Base-by-base conservation (phyloP, 805 yeast genomes). In the Lipomyces sp. region DNA sequence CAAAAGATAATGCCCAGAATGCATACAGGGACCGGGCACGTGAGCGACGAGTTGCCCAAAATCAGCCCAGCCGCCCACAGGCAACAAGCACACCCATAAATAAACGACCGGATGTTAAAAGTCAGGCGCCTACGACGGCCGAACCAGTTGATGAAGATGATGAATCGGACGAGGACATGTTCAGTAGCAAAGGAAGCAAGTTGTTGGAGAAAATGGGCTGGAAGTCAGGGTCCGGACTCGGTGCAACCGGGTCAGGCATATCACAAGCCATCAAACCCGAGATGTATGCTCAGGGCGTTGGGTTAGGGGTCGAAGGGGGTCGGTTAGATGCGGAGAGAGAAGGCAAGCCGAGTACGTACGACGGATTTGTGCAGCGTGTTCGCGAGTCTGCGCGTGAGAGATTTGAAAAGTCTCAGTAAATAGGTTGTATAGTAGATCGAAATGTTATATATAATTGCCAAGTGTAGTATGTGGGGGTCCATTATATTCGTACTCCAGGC, bases 181-280 rank as follows among this genome's bases (percentile, higher is more conserved):
- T 54, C 4, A 30, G 33, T 2, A 51, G 57, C 37, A 67, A 66
- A 45, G 98, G 98, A 35, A 86, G 96, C 77, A 81, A 80, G 64
- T 78, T 94, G 74, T 79, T 94, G 73, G 88, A 87, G 74, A 90
- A 85, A 73, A 83, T 94, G 83, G 98, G 98, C 13, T 94, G 98
- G 98, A 78, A 79, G 32, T 77, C 80, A 59, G 98, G 98, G 34
- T 88, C 88, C 73, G 97, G 97, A 8, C 82, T 94, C 45, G 98
- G 98, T 56, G 83, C 85, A 5, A 82, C 79, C 6, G 86, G 84
- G 15, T 88, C 87, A 70, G 83, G 71, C 3, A 67, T 67, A 6
- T 32, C 62, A 11, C 35, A 58, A 8, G 63, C 71, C 11, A 60
- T 67, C 18, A 15, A 58, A 30, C 65, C 71, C 4, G 69, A 65